Percentiles rank a stretch among this genome's conserved stretches.
phyloP scores from a whole-genome alignment of 1,284 basidiomycete species.

The Cryptococcus jaspeensis region DNA sequence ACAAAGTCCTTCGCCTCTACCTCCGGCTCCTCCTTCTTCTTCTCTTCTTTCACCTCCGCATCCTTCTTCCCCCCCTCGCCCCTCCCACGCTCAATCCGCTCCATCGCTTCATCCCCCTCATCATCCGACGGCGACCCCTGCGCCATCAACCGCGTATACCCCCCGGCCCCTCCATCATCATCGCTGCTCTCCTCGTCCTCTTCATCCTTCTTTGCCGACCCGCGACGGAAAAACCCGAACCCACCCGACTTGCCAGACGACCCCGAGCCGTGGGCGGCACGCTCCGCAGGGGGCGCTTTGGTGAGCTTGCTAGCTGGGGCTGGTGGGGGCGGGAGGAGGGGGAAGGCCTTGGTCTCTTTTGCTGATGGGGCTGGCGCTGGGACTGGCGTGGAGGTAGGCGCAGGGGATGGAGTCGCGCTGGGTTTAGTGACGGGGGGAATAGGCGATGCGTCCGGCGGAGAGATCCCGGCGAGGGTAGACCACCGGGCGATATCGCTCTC shows the following conservation, averaged over 20 bases:
- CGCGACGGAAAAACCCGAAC: constrained; percentile 30
- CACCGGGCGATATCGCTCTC: constrained; percentile 37
- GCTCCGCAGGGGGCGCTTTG: constrained; percentile 3
- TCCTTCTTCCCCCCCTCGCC: neutral
- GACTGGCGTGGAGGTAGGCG: constrained; percentile 1
- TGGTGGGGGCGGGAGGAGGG: constrained; percentile 37
- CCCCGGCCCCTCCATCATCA: constrained; percentile 14
- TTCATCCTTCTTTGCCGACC: constrained; percentile 2
- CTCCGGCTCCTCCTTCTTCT: neutral
- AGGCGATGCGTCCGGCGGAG: constrained; percentile 2
- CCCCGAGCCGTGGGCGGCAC: constrained; percentile 3
- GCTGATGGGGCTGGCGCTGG: constrained; percentile 4
- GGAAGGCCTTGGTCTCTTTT: constrained; percentile 23
- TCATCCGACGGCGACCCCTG: constrained; percentile 33
- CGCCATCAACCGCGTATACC: constrained; percentile 32
- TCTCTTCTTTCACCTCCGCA: constrained; percentile 4
- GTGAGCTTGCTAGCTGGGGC: constrained; percentile 14
- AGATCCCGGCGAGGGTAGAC: constrained; percentile 34
- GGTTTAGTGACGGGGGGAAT: neutral
- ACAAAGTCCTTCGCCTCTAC: neutral
- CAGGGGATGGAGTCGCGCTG: neutral
- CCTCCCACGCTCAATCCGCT: too few relatives aligned
- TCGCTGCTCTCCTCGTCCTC: constrained; percentile 29
- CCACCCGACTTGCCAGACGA: neutral
- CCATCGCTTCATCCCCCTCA: constrained; percentile 26